phyloP scores from a whole-genome alignment of 179 eudicot genomes.

The Patellifolia procumbens region DNA sequence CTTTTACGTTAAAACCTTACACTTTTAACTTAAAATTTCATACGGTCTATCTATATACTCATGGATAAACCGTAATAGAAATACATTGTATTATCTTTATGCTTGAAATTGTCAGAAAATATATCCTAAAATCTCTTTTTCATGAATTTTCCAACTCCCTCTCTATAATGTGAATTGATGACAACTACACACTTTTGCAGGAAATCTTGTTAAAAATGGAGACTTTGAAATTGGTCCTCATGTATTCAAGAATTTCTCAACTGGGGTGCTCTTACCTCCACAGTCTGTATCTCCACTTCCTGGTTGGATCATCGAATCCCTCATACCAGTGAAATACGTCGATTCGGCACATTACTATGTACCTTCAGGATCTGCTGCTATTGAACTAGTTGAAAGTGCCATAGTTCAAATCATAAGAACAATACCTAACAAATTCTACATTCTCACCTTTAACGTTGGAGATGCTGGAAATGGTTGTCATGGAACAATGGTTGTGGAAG shows the following conservation, averaged over 20 bases:
- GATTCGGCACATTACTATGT: constrained; percentile 55
- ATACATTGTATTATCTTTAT: too few species aligned
- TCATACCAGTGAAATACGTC: constrained; percentile 53
- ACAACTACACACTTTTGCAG: constrained; percentile 5
- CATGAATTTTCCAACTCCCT: too few species aligned
- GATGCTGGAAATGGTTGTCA: constrained; percentile 58
- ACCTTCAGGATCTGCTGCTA: constrained; percentile 48
- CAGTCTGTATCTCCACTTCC: constrained; percentile 48
- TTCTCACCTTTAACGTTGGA: constrained; percentile 47
- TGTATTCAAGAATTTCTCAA: constrained; percentile 51
- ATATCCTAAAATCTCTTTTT: too few species aligned
- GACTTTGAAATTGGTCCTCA: constrained; percentile 59
- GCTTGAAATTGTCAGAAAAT: too few species aligned
- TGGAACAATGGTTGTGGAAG: constrained; percentile 61
- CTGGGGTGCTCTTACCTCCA: constrained; percentile 60
- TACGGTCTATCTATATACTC: too few species aligned
- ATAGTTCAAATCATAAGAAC: constrained; percentile 56
- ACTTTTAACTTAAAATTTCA: too few species aligned
- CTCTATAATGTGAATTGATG: neutral
- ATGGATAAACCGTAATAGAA: too few species aligned
- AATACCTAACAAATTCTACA: constrained; percentile 33
- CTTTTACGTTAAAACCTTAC: too few species aligned
- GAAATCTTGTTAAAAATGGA: constrained; percentile 54
- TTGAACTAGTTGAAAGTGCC: constrained; percentile 63
- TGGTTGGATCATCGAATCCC: constrained; percentile 63